Conservation (phyloP, 768 basidiomycete species). For the Auricularia sp. region DNA sequence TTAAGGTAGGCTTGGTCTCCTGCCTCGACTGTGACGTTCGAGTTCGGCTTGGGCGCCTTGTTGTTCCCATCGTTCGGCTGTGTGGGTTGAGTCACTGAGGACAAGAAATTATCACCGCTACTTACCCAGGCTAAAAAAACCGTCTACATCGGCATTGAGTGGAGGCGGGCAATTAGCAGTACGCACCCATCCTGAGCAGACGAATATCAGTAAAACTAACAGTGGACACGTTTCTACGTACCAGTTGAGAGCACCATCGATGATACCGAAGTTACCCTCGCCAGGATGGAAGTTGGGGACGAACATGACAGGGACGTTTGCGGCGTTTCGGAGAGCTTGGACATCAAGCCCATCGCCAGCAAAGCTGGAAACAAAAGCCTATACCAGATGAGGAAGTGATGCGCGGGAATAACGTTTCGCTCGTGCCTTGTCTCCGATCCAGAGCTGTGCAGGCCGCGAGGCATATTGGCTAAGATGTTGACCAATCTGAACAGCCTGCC, state of each 20-base stretch:
- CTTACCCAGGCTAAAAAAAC: too few relatives aligned
- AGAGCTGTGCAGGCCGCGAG: neutral
- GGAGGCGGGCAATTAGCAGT: too few relatives aligned
- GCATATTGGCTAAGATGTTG: neutral
- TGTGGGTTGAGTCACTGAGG: too few relatives aligned
- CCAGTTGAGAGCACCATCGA: conserved; percentile 1
- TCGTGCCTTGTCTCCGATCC: neutral
- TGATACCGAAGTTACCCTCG: neutral
- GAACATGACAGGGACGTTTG: neutral
- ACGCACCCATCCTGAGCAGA: neutral
- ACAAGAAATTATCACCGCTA: too few relatives aligned
- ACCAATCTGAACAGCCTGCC: neutral
- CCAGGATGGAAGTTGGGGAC: neutral
- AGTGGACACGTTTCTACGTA: neutral
- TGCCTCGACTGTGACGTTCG: neutral
- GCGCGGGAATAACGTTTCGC: neutral
- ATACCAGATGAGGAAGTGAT: neutral
- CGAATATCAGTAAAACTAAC: neutral
- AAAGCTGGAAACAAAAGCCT: neutral
- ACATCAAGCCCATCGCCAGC: neutral
- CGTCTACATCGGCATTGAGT: too few relatives aligned
- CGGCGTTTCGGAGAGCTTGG: neutral
- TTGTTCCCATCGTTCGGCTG: conserved; percentile 1
- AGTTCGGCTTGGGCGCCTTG: neutral
- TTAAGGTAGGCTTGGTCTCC: neutral